Base-by-base conservation (phyloP, 1,284 basidiomycete genomes). In the Apiotrichum sp. region DNA sequence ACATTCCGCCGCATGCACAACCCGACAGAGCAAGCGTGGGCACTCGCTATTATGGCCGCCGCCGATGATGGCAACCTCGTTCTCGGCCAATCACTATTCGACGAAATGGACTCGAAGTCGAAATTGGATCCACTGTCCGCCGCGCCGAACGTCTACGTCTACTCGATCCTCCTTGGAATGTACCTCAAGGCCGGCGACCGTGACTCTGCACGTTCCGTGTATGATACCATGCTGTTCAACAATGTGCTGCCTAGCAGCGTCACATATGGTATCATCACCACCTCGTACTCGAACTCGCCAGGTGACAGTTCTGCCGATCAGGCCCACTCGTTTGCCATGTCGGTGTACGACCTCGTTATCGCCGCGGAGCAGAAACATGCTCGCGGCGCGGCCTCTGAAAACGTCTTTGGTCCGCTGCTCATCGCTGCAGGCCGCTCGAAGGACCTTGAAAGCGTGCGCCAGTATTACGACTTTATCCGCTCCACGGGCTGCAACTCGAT, bases 161-260 rank as follows among this genome's bases (percentile, higher is more conserved):
- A 90, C 62, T 91, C 90, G n/a, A 87, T 91, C 69, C 78, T 98
- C 63, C 87, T 98, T 77, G 81, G 84, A n/a, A 89, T 86, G 1
- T 87, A 86, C 69, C 78, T 96, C 46, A 84, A 85, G 16, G 63
- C 68, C 0, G 81, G 83, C 1, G 77, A 87, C 44, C 78, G 79
- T 50, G 65, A 70, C 3, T 78, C 78, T 47, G 92, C 92, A 1
- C 84, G 81, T 71, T 79, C 75, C 2, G 80, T 89, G 31, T 87
- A 89, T 66, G 83, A 88, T 45, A 82, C 86, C 54, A 93, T 98
- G 86, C 72, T 78, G 13, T 65, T 74, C 4, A 81, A 84, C 4
- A 84, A 84, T 3, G 81, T 97, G 16, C 66, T 83, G 47, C 89
- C 89, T 0, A 84, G 80, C 6, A 81, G 86, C 2, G 73, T 87